A percentile compares a stretch with the other conserved stretches of the same genome.
Conservation (phyloP, 2,329 filamentous ascomycete genomes). For the Aspergillus uvarum region DNA sequence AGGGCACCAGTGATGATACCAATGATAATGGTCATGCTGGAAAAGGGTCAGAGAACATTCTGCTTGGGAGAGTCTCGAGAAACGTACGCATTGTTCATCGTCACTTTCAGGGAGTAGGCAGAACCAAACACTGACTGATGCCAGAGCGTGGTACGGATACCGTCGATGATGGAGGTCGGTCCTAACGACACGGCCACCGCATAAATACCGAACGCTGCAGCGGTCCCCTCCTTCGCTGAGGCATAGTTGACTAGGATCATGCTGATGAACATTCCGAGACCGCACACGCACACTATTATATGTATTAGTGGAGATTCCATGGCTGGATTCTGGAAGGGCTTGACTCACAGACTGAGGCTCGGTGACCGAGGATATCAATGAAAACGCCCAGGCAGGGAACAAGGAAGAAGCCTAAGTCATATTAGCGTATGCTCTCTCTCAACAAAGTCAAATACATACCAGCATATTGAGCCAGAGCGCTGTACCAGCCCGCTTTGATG, state of each 20-base stretch:
- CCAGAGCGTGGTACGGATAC: slow-evolving; percentile 61
- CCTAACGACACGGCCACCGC: slow-evolving; percentile 57
- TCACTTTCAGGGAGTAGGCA: slow-evolving; percentile 61
- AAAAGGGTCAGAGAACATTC: background rate
- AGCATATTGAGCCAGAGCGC: slow-evolving; percentile 56
- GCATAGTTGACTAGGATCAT: slow-evolving; percentile 59
- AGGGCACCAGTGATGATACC: slow-evolving; percentile 58
- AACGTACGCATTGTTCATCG: slow-evolving; percentile 57
- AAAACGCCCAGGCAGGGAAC: slow-evolving; percentile 58
- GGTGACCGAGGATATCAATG: slow-evolving; percentile 57
- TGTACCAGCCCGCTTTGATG: slow-evolving; percentile 62
- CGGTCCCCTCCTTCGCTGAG: slow-evolving; percentile 51
- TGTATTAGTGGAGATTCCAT: slow-evolving; percentile 25
- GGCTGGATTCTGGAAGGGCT: background rate
- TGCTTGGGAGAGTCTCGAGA: background rate
- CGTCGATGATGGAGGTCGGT: slow-evolving; percentile 60
- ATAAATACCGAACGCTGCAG: slow-evolving; percentile 60
- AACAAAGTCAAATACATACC: slow-evolving; percentile 23
- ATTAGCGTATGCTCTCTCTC: background rate
- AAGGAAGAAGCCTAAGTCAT: slow-evolving; percentile 52
- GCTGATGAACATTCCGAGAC: slow-evolving; percentile 52
- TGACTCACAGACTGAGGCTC: slow-evolving; percentile 46
- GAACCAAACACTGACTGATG: slow-evolving; percentile 61
- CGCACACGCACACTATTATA: slow-evolving; percentile 42
- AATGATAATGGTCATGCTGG: slow-evolving; percentile 60